phyloP scores from a whole-genome alignment of 768 basidiomycete genomes.

The Auricularia auricula-judae region DNA sequence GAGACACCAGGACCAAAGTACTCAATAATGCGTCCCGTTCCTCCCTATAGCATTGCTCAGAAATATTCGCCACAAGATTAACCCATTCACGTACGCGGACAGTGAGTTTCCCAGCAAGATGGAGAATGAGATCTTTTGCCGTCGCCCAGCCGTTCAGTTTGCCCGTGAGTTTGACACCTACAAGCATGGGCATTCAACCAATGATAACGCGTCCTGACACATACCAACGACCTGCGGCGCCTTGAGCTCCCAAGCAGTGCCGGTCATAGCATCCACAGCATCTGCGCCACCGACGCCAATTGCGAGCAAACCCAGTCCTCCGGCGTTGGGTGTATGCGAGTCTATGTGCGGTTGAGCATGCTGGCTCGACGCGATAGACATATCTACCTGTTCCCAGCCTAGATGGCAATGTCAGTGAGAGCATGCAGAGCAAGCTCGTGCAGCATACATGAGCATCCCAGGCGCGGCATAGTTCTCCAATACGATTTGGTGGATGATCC shows the following conservation, averaged over 20 bases:
- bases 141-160: constrained; percentile 85
- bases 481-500: constrained; percentile 86
- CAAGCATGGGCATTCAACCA: not conserved
- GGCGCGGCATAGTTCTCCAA: constrained; percentile 96
- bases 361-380: not conserved
- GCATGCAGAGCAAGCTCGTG: constrained; percentile 2
- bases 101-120: constrained; percentile 88
- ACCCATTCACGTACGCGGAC: constrained; percentile 55
- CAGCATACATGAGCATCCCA: constrained; percentile 73
- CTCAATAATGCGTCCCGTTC: constrained; percentile 91
- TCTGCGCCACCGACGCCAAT: constrained; percentile 99
- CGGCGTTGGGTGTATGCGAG: constrained; percentile 97
- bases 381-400: constrained; percentile 71
- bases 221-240: constrained; percentile 74
- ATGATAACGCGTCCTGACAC: not conserved
- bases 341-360: constrained; percentile 31
- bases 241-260: constrained; percentile 96
- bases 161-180: constrained; percentile 83
- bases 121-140: constrained; percentile 91
- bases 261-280: constrained; percentile 95
- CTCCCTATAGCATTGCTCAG: constrained; percentile 48
- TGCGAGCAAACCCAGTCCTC: constrained; percentile 90
- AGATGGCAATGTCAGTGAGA: constrained; percentile 1
- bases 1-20: constrained; percentile 92
- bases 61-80: not conserved